A percentile compares a stretch with the other conserved stretches of the same genome.
phyloP scores from a whole-genome alignment of 176 grass and related monocot species.

The Lolium rigidum region DNA sequence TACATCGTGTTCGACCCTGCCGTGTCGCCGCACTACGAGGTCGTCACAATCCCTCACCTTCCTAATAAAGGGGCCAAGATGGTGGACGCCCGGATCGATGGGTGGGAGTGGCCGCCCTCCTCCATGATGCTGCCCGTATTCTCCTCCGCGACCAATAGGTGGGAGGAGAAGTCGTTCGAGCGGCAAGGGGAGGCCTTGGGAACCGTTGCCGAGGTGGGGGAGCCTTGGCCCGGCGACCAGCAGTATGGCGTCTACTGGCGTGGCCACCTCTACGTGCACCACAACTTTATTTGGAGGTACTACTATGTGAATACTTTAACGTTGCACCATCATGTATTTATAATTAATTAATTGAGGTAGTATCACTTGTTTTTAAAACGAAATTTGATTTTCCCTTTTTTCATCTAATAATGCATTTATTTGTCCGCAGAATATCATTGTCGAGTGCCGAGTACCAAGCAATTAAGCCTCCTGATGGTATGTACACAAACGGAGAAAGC shows the following conservation, averaged over 20 bases:
- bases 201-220: background rate
- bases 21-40: background rate
- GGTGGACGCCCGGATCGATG: background rate
- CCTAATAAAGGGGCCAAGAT: background rate
- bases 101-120: background rate
- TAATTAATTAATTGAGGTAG: too few species aligned
- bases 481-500: background rate
- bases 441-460: background rate
- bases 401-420: too few species aligned
- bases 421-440: conserved; percentile 19
- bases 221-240: background rate
- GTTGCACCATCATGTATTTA: background rate
- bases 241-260: background rate
- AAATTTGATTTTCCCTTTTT: too few species aligned
- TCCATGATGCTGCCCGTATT: background rate
- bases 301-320: too few species aligned
- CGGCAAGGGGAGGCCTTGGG: background rate
- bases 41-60: background rate
- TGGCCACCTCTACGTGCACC: conserved; percentile 12
- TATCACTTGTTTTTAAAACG: too few species aligned
- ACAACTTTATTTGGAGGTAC: background rate
- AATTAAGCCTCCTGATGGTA: background rate
- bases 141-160: background rate
- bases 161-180: background rate
- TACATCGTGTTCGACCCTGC: conserved; percentile 15